phyloP scores from a whole-genome alignment of 352 stramenopile species.

The Blastocystis sp. region DNA sequence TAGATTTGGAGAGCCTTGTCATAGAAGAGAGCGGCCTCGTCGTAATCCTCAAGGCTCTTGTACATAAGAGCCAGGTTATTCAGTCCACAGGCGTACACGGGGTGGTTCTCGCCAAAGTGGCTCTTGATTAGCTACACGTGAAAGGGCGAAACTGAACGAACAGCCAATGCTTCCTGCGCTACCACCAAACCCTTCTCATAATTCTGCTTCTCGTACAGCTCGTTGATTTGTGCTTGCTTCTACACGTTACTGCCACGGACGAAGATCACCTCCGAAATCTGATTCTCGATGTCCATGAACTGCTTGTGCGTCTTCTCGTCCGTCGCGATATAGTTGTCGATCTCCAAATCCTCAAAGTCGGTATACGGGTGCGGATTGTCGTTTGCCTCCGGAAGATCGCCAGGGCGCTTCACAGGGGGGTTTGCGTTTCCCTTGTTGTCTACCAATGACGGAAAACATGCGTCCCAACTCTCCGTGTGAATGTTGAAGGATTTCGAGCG shows the following conservation, averaged over 20 bases:
- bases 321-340: conserved; percentile 66
- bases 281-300: conserved; percentile 71
- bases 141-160: background rate
- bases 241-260: background rate
- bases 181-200: conserved; percentile 57
- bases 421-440: conserved; percentile 13
- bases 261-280: conserved; percentile 35
- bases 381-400: conserved; percentile 54
- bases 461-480: conserved; percentile 9
- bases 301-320: conserved; percentile 69
- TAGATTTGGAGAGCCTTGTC: conserved; percentile 71
- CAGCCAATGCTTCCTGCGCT: conserved; percentile 41
- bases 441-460: background rate
- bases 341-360: conserved; percentile 65
- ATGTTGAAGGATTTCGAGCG: conserved; percentile 55
- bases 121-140: conserved; percentile 35
- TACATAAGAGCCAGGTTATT: conserved; percentile 71
- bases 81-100: conserved; percentile 67
- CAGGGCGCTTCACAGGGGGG: conserved; percentile 23
- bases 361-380: conserved; percentile 64
- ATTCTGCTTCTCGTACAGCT: conserved; percentile 26
- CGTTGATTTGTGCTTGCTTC: conserved; percentile 57
- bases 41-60: conserved; percentile 68
- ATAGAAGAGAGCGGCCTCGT: conserved; percentile 53
- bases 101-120: conserved; percentile 72